Evolutionary conservation across 176 grass and related monocot species (phyloP), one percentile per base, ranked within the genome.

Genomic region (Hordeum marinum): DNA sequence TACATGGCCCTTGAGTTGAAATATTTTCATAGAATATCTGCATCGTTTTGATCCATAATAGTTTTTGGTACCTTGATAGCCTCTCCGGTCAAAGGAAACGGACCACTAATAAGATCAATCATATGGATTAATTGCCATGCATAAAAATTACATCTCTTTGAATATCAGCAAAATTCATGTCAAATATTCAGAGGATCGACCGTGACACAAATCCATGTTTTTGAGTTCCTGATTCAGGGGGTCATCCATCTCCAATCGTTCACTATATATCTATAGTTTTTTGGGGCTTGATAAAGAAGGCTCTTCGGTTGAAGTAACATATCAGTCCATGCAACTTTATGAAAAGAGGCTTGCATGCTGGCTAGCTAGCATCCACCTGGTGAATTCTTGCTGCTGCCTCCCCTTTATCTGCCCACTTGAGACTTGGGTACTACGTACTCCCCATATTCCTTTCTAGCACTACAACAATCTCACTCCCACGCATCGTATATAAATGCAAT

Each of bases 281-380:
- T 20, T 57, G 7, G 0, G 21, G 9, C 52, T 57, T 21, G 8
- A 57, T 9, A 8, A 2, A 2, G 52, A 21, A 57, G 52, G 52
- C 18, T 57, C 18, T 57, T 14, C 21, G 26, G 6, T 23, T 26
- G 35, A 75, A 41, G 6, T 26, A 67, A 68, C 23, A 73, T 46
- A 46, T 9, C 20, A 40, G 9, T 46, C 26, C 10, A 50, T 61
- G 46, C 20, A 46, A 14, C 35, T 82, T 67, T 83, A 62, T 18
- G 7, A 42, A 81, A 54, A 55, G 42, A 31, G 37, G 18, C 55
- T 54, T 65, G 66, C 55, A 15, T 36, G 36, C 57, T 75, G 5
- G 39, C 36, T 41, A 63, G 46, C 72, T 39, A 80, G 60, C 62
- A 27, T 80, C 70, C 66, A 86, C 76, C 68, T 80, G 80, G 72